These are phyloP conservation scores for Corinectria fuckeliana DNA, from an alignment of 2,329 filamentous ascomycete species.

Conservation along the genomic window DNA sequence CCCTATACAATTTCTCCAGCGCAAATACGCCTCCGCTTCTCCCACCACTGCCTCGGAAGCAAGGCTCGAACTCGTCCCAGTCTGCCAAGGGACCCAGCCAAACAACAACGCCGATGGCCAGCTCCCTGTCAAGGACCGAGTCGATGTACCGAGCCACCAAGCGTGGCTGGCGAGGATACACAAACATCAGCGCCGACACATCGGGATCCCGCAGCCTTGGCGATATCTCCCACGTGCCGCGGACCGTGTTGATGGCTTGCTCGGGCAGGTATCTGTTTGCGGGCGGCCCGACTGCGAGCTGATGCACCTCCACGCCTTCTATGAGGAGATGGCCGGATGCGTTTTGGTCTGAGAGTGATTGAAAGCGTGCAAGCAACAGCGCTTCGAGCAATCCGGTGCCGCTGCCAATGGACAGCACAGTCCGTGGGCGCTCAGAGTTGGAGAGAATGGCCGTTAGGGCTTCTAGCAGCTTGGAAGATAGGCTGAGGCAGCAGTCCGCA, in stretches of 20 bases:
- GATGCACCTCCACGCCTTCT: conserved; percentile 39
- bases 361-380: conserved; percentile 25
- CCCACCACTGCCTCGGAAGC: conserved; percentile 11
- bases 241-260: conserved; percentile 36
- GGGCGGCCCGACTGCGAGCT: conserved; percentile 9
- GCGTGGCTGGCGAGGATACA: conserved; percentile 42
- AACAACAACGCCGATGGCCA: conserved; percentile 22
- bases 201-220: conserved; percentile 33
- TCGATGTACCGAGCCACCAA: conserved; percentile 39
- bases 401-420: conserved; percentile 41
- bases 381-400: conserved; percentile 41
- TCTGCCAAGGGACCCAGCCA: conserved; percentile 38
- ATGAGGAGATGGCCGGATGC: conserved; percentile 16
- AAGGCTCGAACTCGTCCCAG: conserved; percentile 34
- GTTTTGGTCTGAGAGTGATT: conserved; percentile 1
- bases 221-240: conserved; percentile 41
- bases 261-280: conserved; percentile 40
- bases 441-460: conserved; percentile 20
- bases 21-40: conserved; percentile 7
- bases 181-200: conserved; percentile 39
- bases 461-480: conserved; percentile 36
- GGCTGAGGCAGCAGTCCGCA: conserved; percentile 39
- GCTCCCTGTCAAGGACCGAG: conserved; percentile 1
- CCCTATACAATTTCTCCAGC: conserved; percentile 17
- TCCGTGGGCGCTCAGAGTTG: conserved; percentile 4